phyloP scores from a whole-genome alignment of 2,329 filamentous ascomycete species.

The Curvularia sp. region DNA sequence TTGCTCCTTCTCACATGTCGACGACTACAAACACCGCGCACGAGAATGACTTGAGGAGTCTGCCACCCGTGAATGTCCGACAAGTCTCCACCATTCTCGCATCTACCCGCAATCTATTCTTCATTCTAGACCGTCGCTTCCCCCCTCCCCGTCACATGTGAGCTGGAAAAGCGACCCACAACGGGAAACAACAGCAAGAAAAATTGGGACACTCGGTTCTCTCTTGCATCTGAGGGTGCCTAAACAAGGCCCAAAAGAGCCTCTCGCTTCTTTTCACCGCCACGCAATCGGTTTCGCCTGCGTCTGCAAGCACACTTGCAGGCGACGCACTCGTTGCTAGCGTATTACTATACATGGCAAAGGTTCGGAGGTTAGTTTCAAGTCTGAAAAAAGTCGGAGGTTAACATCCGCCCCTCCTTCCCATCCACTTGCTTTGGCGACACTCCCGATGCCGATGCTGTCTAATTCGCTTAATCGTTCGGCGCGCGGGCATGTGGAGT shows the following conservation, averaged over 20 bases:
- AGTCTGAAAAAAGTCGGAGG: background rate
- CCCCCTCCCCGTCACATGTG: slow-evolving; percentile 3
- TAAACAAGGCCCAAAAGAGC: background rate
- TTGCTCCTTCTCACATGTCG: slow-evolving; percentile 8
- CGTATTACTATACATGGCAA: background rate
- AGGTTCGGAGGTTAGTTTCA: background rate
- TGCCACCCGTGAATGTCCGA: slow-evolving; percentile 15
- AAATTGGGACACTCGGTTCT: background rate
- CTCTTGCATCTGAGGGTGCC: slow-evolving; percentile 5
- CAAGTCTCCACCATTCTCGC: slow-evolving; percentile 2
- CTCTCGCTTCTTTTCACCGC: slow-evolving; percentile 8
- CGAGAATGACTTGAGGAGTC: slow-evolving; percentile 6
- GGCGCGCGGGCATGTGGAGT: background rate
- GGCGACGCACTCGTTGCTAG: slow-evolving; percentile 7
- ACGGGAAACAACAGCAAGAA: background rate
- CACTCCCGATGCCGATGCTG: background rate
- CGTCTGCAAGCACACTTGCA: background rate
- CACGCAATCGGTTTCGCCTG: slow-evolving; percentile 7
- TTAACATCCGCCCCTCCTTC: background rate
- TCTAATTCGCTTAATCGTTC: slow-evolving; percentile 1
- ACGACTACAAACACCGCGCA: slow-evolving; percentile 9
- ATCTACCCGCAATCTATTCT: slow-evolving; percentile 7
- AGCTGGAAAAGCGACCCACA: slow-evolving; percentile 8
- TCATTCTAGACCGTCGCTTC: slow-evolving; percentile 8
- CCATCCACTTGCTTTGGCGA: background rate